These are phyloP conservation scores for Collybia sp. DNA, from an alignment of 768 basidiomycete species.

Conservation along the genomic window DNA sequence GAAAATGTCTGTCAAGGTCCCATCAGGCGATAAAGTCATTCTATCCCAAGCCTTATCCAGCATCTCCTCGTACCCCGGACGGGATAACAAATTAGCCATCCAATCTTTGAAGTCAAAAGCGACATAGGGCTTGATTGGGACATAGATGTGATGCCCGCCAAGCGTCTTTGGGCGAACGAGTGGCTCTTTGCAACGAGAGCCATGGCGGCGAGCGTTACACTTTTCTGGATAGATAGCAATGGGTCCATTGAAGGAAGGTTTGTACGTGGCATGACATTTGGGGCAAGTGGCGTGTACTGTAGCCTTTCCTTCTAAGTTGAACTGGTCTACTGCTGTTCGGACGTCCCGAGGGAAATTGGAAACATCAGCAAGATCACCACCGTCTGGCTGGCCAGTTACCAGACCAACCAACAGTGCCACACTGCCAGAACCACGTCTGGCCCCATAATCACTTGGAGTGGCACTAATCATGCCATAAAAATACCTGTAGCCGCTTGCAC, in stretches of 20 bases:
- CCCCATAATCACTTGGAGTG: too few relatives aligned
- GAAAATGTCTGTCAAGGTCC: slow-evolving; percentile 17
- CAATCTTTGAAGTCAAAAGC: slow-evolving; percentile 20
- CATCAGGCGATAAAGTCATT: slow-evolving; percentile 2
- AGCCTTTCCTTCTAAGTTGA: not conserved
- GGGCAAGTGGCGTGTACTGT: not conserved
- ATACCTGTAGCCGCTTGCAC: too few relatives aligned
- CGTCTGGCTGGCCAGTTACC: too few relatives aligned
- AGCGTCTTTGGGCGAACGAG: not conserved
- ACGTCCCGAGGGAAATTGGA: not conserved
- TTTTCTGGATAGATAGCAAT: not conserved
- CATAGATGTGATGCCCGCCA: not conserved
- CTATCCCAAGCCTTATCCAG: slow-evolving; percentile 17
- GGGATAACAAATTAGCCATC: slow-evolving; percentile 17
- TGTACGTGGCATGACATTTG: not conserved
- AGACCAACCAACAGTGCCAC: too few relatives aligned
- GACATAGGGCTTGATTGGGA: slow-evolving; percentile 16
- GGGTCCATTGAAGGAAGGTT: not conserved
- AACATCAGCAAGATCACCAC: too few relatives aligned
- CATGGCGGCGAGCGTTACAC: not conserved
- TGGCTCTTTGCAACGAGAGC: slow-evolving; percentile 5
- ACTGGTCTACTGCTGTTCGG: not conserved
- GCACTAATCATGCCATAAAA: too few relatives aligned
- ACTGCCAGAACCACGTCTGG: too few relatives aligned
- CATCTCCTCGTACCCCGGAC: slow-evolving; percentile 15